These are phyloP conservation scores for Sclerotinia spermophila DNA, from an alignment of 2,329 filamentous ascomycete genomes.

Conservation along the genomic window DNA sequence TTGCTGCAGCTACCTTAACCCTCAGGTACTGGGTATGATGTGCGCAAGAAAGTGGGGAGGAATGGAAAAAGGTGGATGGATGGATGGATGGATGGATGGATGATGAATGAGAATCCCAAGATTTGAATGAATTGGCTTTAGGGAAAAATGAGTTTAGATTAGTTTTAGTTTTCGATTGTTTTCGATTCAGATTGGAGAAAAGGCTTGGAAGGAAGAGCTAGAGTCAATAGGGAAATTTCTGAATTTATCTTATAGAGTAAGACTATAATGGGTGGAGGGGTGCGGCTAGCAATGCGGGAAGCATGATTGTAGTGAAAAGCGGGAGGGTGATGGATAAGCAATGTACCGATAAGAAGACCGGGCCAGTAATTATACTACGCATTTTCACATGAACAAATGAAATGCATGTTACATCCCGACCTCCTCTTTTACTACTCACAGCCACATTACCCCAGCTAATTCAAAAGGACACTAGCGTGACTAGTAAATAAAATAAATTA, in stretches of 20 bases:
- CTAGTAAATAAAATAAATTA: background rate
- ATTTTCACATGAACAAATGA: background rate
- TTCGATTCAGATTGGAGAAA: background rate
- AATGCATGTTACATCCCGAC: background rate
- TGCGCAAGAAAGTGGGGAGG: slow-evolving; percentile 20
- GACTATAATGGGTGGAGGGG: background rate
- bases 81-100: slow-evolving; percentile 9
- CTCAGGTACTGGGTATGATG: slow-evolving; percentile 10
- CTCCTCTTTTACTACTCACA: background rate
- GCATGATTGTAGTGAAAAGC: background rate
- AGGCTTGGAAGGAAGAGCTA: background rate
- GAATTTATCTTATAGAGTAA: background rate
- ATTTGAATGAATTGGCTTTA: background rate
- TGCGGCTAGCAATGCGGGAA: background rate
- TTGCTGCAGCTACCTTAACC: slow-evolving; percentile 19
- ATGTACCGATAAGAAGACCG: background rate
- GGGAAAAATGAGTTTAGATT: background rate
- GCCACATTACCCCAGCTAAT: background rate
- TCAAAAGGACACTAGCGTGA: too few species aligned
- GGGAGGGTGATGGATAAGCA: too few species aligned
- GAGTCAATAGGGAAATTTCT: too few species aligned
- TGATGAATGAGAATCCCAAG: slow-evolving; percentile 4
- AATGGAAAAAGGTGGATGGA: slow-evolving; percentile 2
- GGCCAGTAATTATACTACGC: background rate
- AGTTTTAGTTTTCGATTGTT: too few species aligned